Percentiles rank a stretch among this genome's conserved stretches.
Conservation (phyloP, 352 stramenopile genomes). For the Phytopythium helicoides region DNA sequence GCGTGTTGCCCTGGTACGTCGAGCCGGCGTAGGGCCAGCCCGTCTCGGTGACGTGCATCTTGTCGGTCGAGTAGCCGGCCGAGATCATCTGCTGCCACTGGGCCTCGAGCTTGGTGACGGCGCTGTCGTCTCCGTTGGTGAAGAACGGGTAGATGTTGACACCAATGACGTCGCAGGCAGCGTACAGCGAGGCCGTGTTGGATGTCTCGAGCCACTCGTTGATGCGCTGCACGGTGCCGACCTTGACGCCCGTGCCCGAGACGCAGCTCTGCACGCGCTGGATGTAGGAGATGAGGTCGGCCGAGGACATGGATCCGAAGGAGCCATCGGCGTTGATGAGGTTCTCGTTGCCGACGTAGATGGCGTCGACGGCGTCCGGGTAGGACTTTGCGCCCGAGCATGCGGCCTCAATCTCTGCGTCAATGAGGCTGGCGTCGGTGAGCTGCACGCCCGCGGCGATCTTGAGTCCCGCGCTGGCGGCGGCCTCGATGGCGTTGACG, state of each 20-base stretch:
- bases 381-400: conserved; percentile 42
- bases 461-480: conserved; percentile 38
- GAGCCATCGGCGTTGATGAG: conserved; percentile 36
- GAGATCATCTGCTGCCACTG: conserved; percentile 47
- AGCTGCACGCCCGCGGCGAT: conserved; percentile 65
- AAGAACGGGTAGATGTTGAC: conserved; percentile 84
- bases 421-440: conserved; percentile 29
- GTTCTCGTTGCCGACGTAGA: conserved; percentile 81
- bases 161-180: conserved; percentile 25
- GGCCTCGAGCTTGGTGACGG: conserved; percentile 49
- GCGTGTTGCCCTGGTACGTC: conserved; percentile 24
- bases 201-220: conserved; percentile 53
- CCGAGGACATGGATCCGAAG: conserved; percentile 37
- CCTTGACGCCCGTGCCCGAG: conserved; percentile 26
- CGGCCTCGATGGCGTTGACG: conserved; percentile 48
- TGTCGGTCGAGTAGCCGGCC: conserved; percentile 30
- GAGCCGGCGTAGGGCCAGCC: conserved; percentile 45
- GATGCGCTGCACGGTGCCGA: conserved; percentile 67
- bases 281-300: conserved; percentile 48
- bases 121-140: conserved; percentile 16
- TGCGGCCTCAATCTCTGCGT: conserved; percentile 57
- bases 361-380: conserved; percentile 33
- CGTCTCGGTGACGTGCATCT: conserved; percentile 50
- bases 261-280: conserved; percentile 55
- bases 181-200: conserved; percentile 28